Conservation (phyloP, 176 grass and related monocot genomes). For the Coix lacrymajobi region DNA sequence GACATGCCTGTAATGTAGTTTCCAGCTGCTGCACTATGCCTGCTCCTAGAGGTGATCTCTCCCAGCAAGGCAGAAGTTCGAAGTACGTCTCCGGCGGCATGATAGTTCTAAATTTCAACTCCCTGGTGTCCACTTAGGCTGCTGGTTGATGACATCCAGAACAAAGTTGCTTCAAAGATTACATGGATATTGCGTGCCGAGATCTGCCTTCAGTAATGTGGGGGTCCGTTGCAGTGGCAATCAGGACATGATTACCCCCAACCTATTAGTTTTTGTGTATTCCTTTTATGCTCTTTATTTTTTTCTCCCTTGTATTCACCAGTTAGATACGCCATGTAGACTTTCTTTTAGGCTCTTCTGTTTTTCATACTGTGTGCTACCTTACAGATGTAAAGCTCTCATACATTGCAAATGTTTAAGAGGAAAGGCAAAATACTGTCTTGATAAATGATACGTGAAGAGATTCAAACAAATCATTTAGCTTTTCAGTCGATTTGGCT, state of each 20-base stretch:
- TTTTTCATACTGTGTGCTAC: conserved; percentile 28
- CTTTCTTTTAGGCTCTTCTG: conserved; percentile 21
- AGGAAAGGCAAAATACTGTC: conserved; percentile 26
- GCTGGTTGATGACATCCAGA: conserved; percentile 10
- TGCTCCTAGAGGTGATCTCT: conserved; percentile 31
- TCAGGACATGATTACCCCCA: not conserved
- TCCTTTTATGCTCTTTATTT: conserved; percentile 35
- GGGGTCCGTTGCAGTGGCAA: not conserved
- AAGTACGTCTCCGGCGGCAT: not conserved
- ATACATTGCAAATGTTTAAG: conserved; percentile 18
- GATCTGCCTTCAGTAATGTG: not conserved
- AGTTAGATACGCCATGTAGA: conserved; percentile 21
- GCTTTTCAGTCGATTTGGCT: not conserved
- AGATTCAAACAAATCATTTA: conserved; percentile 1
- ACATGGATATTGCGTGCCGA: not conserved
- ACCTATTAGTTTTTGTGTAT: conserved; percentile 5
- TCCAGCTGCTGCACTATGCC: not conserved
- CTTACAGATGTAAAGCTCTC: conserved; percentile 43
- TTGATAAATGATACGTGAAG: conserved; percentile 27
- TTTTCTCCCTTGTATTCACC: conserved; percentile 5
- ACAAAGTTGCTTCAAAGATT: not conserved
- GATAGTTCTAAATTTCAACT: not conserved
- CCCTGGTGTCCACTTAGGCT: not conserved
- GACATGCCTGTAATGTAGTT: conserved; percentile 43
- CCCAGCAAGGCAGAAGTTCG: not conserved